Evolutionary conservation across 75 land plant genomes (phyloP).

Genomic region (Pseudotsuga menziesii): DNA sequence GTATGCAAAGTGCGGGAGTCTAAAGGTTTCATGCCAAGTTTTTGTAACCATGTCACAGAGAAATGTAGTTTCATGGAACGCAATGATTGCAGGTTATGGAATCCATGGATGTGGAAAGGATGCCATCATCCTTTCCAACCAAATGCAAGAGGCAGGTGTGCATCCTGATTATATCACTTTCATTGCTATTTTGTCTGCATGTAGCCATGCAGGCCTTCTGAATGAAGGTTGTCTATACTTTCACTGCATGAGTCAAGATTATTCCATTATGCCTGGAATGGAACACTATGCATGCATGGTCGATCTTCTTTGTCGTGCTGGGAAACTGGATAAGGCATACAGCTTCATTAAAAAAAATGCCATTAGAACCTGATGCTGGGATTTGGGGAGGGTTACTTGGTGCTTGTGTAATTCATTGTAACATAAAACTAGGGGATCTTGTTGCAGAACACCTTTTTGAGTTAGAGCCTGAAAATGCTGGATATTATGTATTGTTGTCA

Average conservation of each 20-base stretch:
- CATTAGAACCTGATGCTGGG: background rate
- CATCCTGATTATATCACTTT: constrained; percentile 50
- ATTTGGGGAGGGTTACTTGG: constrained; percentile 12
- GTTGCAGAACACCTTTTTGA: constrained; percentile 6
- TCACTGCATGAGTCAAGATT: constrained; percentile 24
- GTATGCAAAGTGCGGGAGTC: constrained; percentile 65
- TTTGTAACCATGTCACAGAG: constrained; percentile 41
- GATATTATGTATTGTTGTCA: constrained; percentile 15
- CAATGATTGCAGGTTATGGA: constrained; percentile 65
- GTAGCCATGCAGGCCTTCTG: constrained; percentile 63
- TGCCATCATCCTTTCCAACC: constrained; percentile 30
- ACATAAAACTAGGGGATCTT: constrained; percentile 13
- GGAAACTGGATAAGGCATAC: constrained; percentile 18
- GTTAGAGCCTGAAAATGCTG: constrained; percentile 15
- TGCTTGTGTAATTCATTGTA: constrained; percentile 9
- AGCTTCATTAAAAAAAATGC: constrained; percentile 4
- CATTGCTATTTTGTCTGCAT: constrained; percentile 53
- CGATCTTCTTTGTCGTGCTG: constrained; percentile 23
- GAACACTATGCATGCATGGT: constrained; percentile 20
- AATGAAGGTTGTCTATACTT: constrained; percentile 54
- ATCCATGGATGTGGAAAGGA: constrained; percentile 45
- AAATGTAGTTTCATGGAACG: constrained; percentile 56
- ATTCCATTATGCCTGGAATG: constrained; percentile 11
- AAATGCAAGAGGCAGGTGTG: constrained; percentile 37
- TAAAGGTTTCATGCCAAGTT: constrained; percentile 33